Percentiles rank a stretch among this genome's conserved stretches.
phyloP scores from a whole-genome alignment of 164 flowering plant genomes.

The Dillenia suffruticosa region DNA sequence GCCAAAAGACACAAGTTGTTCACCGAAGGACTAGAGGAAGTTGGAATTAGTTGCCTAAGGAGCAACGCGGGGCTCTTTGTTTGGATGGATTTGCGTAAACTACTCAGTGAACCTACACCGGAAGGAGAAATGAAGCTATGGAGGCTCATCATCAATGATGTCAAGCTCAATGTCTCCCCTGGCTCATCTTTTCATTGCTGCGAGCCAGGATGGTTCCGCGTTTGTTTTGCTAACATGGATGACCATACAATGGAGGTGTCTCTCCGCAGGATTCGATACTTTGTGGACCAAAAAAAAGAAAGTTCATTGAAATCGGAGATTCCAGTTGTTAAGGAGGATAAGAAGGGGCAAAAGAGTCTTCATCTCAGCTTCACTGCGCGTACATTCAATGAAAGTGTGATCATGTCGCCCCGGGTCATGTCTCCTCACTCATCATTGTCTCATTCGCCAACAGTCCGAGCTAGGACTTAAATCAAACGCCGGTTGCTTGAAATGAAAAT shows the following conservation, averaged over 20 bases:
- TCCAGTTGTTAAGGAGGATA: neutral
- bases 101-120: conserved; percentile 25
- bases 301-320: neutral
- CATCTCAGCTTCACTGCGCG: conserved; percentile 26
- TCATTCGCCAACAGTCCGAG: conserved; percentile 25
- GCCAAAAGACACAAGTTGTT: conserved; percentile 16
- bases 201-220: conserved; percentile 63
- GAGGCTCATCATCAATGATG: conserved; percentile 37
- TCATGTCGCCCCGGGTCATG: conserved; percentile 15
- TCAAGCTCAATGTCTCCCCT: conserved; percentile 56
- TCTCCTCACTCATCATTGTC: conserved; percentile 37
- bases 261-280: conserved; percentile 27
- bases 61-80: conserved; percentile 43
- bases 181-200: conserved; percentile 46
- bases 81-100: conserved; percentile 44
- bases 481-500: too few species aligned
- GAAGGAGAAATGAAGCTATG: conserved; percentile 42
- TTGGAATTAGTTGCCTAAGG: conserved; percentile 23
- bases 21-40: conserved; percentile 22
- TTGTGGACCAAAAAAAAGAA: conserved; percentile 13
- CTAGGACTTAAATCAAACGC: conserved; percentile 14
- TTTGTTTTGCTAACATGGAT: conserved; percentile 57
- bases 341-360: conserved; percentile 12
- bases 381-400: conserved; percentile 18
- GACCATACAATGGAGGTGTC: conserved; percentile 39